Evolutionary conservation across 83 land plant species (phyloP).

Genomic region (Diphasiastrum complanatum): DNA sequence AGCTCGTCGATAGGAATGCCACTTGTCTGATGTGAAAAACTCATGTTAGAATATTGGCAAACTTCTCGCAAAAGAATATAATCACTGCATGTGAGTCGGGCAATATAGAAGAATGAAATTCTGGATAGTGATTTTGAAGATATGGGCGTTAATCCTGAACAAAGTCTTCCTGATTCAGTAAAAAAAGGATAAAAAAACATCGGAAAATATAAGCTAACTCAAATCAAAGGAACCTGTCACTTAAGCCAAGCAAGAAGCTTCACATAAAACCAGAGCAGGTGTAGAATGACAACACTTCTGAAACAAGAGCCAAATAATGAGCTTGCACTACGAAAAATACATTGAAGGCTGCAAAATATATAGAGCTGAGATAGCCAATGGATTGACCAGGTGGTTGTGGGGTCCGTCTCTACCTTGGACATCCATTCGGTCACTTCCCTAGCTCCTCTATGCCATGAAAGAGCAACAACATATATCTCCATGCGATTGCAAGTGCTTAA

Average conservation of each 20-base stretch:
- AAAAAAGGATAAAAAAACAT: neutral
- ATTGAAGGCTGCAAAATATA: too few relatives aligned
- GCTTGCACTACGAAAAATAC: too few relatives aligned
- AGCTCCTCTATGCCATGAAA: constrained; percentile 92
- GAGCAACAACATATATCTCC: constrained; percentile 94
- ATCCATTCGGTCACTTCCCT: constrained; percentile 98
- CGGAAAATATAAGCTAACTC: neutral
- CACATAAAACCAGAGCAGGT: too few relatives aligned
- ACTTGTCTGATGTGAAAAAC: constrained; percentile 56
- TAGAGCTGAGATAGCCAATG: neutral
- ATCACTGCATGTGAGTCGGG: too few relatives aligned
- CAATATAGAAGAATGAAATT: neutral
- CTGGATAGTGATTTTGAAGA: neutral
- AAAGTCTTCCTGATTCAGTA: neutral
- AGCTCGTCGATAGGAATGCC: constrained; percentile 81
- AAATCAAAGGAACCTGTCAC: neutral
- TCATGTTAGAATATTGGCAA: neutral
- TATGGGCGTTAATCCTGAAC: neutral
- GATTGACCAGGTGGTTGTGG: neutral
- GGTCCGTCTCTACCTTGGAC: constrained; percentile 62
- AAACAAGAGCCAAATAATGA: too few relatives aligned
- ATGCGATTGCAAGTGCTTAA: constrained; percentile 96
- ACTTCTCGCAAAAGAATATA: neutral
- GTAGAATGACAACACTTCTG: too few relatives aligned
- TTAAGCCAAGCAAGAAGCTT: too few relatives aligned